phyloP scores from a whole-genome alignment of 2,329 filamentous ascomycete species.

The Monosporascus sp. region DNA sequence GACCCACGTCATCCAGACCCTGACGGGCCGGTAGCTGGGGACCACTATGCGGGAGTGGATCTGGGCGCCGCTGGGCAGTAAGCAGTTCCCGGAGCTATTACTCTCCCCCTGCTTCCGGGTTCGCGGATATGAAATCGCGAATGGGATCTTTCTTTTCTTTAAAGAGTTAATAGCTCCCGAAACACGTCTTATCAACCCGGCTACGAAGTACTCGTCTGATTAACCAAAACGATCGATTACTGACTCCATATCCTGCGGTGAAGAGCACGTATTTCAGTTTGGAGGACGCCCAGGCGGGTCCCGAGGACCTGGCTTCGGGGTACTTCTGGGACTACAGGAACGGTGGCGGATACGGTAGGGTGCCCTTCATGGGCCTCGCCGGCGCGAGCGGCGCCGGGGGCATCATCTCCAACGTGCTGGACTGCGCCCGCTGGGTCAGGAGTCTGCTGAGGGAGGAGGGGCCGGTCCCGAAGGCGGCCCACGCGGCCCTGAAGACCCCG shows the following conservation, averaged over 20 bases:
- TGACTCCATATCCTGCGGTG: slow-evolving; percentile 21
- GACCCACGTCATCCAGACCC: slow-evolving; percentile 38
- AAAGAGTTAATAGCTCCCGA: no score
- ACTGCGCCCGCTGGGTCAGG: slow-evolving; percentile 48
- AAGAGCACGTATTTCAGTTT: slow-evolving; percentile 30
- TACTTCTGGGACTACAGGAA: slow-evolving; percentile 33
- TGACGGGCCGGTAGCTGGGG: slow-evolving; percentile 34
- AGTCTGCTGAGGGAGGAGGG: slow-evolving; percentile 36
- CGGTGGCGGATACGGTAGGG: slow-evolving; percentile 11
- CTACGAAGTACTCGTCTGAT: no score
- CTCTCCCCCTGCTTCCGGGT: no score
- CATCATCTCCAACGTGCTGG: slow-evolving; percentile 40
- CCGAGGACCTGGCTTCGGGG: slow-evolving; percentile 32
- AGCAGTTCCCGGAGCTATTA: no score
- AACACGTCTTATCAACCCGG: no score
- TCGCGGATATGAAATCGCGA: no score
- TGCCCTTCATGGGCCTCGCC: slow-evolving; percentile 22
- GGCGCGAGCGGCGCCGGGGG: slow-evolving; percentile 35
- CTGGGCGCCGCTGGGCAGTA: slow-evolving; percentile 37
- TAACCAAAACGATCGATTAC: no score
- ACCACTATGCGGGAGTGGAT: slow-evolving; percentile 33
- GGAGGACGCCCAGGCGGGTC: slow-evolving; percentile 22
- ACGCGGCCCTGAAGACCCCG: slow-evolving; percentile 28
- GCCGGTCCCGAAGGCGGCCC: slow-evolving; percentile 28
- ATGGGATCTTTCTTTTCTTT: no score